phyloP scores from a whole-genome alignment of 2,329 filamentous ascomycete species.

The Lachnellula suecica region DNA sequence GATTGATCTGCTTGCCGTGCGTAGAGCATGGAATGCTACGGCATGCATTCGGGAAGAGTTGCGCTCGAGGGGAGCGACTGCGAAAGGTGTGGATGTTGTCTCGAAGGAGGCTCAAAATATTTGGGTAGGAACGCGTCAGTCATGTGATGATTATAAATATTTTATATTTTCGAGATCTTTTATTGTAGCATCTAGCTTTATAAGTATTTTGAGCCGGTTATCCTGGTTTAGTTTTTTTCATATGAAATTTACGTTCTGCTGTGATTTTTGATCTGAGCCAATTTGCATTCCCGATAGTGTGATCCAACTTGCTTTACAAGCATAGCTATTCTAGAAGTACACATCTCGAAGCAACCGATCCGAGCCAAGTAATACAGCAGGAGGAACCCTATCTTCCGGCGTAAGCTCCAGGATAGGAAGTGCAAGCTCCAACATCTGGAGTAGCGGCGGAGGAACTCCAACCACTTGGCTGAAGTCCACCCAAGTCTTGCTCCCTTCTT shows the following conservation, averaged over 20 bases:
- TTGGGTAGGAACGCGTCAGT: too few species aligned
- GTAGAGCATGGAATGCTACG: slow-evolving; percentile 28
- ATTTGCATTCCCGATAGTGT: too few species aligned
- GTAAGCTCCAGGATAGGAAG: slow-evolving; percentile 4
- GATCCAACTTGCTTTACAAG: too few species aligned
- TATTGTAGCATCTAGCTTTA: too few species aligned
- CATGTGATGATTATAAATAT: background rate
- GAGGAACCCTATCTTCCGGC: background rate
- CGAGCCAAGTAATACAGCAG: background rate
- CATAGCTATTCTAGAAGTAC: background rate
- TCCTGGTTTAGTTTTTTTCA: too few species aligned
- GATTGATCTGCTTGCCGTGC: slow-evolving; percentile 27
- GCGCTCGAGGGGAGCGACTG: slow-evolving; percentile 27
- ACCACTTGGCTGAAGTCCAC: background rate
- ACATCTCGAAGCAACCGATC: background rate
- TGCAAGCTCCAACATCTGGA: slow-evolving; percentile 3
- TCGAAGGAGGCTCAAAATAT: too few species aligned
- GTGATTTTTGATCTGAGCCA: too few species aligned
- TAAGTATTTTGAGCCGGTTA: too few species aligned
- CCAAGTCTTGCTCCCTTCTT: slow-evolving; percentile 1
- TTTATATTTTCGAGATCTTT: too few species aligned
- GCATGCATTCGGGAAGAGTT: slow-evolving; percentile 33
- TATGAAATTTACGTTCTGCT: too few species aligned
- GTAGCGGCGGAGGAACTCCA: background rate
- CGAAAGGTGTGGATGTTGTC: background rate